Percentiles rank a stretch among this genome's conserved stretches.
Conservation (phyloP, 192 early-diverging fungal species). For the Coemansia reversa region DNA sequence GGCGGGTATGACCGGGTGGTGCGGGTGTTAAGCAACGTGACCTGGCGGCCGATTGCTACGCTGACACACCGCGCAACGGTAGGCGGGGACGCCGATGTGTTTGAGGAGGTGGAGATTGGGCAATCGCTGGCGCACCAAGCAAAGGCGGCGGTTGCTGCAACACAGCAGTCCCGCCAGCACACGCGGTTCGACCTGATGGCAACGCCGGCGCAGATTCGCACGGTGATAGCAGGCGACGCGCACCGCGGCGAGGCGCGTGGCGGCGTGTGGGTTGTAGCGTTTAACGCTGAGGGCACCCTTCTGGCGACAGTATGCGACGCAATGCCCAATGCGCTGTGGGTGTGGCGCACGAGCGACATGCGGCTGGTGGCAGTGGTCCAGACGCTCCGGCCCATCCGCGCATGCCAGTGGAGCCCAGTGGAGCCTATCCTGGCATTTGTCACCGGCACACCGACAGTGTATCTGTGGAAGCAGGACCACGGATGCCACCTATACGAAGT, state of each 20-base stretch:
- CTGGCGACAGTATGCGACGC: conserved; percentile 26
- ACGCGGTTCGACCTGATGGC: conserved; percentile 31
- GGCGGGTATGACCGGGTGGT: conserved; percentile 30
- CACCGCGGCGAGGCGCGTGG: conserved; percentile 16
- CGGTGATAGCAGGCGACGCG: conserved; percentile 16
- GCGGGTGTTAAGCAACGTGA: conserved; percentile 43
- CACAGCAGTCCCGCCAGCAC: conserved; percentile 10
- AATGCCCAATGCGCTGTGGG: conserved; percentile 44
- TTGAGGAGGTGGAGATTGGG: conserved; percentile 28
- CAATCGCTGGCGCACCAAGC: conserved; percentile 26
- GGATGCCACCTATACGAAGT: conserved; percentile 39
- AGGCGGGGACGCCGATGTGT: conserved; percentile 28
- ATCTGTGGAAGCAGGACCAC: conserved; percentile 40
- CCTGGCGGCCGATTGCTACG: conserved; percentile 45
- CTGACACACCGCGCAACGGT: conserved; percentile 18
- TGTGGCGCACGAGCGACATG: conserved; percentile 36
- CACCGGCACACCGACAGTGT: conserved; percentile 31
- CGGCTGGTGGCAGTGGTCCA: conserved; percentile 31
- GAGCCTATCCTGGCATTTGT: conserved; percentile 31
- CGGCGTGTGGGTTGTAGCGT: conserved; percentile 14
- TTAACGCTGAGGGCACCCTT: conserved; percentile 37
- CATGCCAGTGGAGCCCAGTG: conserved; percentile 43
- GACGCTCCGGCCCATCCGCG: conserved; percentile 30
- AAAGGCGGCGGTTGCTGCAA: conserved; percentile 4
- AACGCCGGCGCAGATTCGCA: conserved; percentile 14